Evolutionary conservation across 345 rosid species (phyloP), one percentile per base, ranked within the genome.

Genomic region (Pugionium cornutum): DNA sequence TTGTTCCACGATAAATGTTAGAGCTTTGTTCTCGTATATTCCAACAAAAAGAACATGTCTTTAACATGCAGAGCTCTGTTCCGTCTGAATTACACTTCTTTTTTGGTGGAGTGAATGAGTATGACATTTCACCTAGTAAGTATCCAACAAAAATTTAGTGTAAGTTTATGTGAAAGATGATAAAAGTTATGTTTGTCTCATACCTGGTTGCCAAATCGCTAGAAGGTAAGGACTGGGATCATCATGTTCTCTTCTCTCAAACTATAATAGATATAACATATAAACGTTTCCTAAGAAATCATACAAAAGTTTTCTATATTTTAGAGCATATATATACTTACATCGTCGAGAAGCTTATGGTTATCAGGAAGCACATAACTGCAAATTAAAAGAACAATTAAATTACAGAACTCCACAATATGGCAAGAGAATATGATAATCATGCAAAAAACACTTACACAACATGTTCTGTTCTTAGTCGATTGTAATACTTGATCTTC

Each of bases 181-280:
- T 45, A 36, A 53, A 18, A 28, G 3, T 10, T 60, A 52, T 51
- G 53, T 7, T 60, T 50, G 2, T 45, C 34, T 1, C 8, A 33
- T 82, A 84, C 91, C 89, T 71, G 84, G 73, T 32, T 74, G 68
- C 91, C 94, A 85, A 32, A 83, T 62, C 1, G 85, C 85, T 69
- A 87, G 86, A 77, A 84, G 95, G 47, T 81, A 84, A 0, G 82
- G 83, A 11, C 62, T 55, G 0, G 73, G 77, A 68, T 86, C 83
- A 51, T 85, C 84, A 44, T 36, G 8, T 44, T 77, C 83, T 57
- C 86, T 66, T 67, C 9, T 72, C n/a, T 78, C 86, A 32, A 81
- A 37, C 94, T 91, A 75, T 32, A 50, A 53, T 26, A 48, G 26
- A 8, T 5, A 41, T 34, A 60, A 10, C 4, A 45, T 1, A 11